Conservation (phyloP, 768 basidiomycete species). For the Pulveroboletus sp. region DNA sequence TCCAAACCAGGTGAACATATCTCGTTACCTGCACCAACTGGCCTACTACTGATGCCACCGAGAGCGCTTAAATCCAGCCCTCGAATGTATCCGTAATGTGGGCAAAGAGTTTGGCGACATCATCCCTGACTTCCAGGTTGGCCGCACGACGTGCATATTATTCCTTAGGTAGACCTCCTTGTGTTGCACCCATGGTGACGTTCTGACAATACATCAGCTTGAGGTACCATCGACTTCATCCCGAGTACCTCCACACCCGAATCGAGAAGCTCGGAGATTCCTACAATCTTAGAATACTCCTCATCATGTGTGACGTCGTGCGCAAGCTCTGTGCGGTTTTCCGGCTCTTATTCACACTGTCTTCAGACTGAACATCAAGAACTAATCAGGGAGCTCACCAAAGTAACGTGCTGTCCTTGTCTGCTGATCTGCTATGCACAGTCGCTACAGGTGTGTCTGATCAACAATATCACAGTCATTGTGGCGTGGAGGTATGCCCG, state of each 20-base stretch:
- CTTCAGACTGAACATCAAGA: constrained; percentile 87
- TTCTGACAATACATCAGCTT: constrained; percentile 45
- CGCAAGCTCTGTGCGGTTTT: constrained; percentile 27
- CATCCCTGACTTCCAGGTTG: constrained; percentile 91
- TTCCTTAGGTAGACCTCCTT: constrained; percentile 67
- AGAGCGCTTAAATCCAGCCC: constrained; percentile 84
- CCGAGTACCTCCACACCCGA: constrained; percentile 91
- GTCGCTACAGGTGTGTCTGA: constrained; percentile 60
- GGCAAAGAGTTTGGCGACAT: constrained; percentile 95
- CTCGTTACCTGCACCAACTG: not conserved
- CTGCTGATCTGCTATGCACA: constrained; percentile 1
- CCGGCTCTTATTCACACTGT: not conserved
- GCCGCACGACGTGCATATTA: constrained; percentile 85
- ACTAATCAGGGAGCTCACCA: constrained; percentile 87
- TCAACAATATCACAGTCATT: constrained; percentile 90
- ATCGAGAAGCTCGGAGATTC: constrained; percentile 80
- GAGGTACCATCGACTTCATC: constrained; percentile 93
- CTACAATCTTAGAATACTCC: constrained; percentile 79
- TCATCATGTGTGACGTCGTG: constrained; percentile 90
- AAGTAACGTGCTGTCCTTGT: constrained; percentile 38
- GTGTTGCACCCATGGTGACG: not conserved
- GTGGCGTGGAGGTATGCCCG: constrained; percentile 80
- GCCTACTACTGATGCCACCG: constrained; percentile 2
- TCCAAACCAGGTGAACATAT: constrained; percentile 46
- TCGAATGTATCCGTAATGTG: constrained; percentile 82